Evolutionary conservation across 768 basidiomycete genomes (phyloP).

Genomic region (Phaffia australis): DNA sequence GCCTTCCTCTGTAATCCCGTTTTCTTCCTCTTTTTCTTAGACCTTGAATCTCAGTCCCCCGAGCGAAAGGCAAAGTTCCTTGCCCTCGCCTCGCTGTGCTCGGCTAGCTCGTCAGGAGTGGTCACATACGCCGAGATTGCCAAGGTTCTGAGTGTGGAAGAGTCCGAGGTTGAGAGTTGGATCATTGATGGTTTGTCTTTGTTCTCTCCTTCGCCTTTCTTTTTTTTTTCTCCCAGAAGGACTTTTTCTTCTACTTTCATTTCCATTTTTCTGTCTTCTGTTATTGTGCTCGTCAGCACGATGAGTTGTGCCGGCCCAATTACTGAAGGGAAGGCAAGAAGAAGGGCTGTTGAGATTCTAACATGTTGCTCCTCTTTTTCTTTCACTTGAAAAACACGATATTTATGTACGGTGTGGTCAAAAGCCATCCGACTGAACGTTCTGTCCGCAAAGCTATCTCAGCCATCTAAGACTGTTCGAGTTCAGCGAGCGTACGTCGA

Average conservation of each 20-base stretch:
- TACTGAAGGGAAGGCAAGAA: no score
- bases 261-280: not conserved
- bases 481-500: slow-evolving; percentile 64
- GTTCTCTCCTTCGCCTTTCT: not conserved
- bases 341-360: not conserved
- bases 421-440: slow-evolving; percentile 71
- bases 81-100: slow-evolving; percentile 54
- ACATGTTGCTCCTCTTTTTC: not conserved
- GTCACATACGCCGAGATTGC: slow-evolving; percentile 62
- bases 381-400: not conserved
- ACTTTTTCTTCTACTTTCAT: not conserved
- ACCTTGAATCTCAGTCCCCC: slow-evolving; percentile 50
- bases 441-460: slow-evolving; percentile 70
- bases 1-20: slow-evolving; percentile 3
- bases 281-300: not conserved
- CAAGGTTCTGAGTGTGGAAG: slow-evolving; percentile 53
- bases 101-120: slow-evolving; percentile 53
- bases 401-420: not conserved
- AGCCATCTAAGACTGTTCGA: slow-evolving; percentile 60
- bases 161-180: slow-evolving; percentile 68
- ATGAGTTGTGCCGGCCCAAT: no score
- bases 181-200: slow-evolving; percentile 63
- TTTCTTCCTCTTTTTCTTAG: slow-evolving; percentile 36
- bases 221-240: not conserved
- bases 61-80: slow-evolving; percentile 72